Evolutionary conservation across 805 yeast species (phyloP).

Genomic region (Alloascoidea africana): DNA sequence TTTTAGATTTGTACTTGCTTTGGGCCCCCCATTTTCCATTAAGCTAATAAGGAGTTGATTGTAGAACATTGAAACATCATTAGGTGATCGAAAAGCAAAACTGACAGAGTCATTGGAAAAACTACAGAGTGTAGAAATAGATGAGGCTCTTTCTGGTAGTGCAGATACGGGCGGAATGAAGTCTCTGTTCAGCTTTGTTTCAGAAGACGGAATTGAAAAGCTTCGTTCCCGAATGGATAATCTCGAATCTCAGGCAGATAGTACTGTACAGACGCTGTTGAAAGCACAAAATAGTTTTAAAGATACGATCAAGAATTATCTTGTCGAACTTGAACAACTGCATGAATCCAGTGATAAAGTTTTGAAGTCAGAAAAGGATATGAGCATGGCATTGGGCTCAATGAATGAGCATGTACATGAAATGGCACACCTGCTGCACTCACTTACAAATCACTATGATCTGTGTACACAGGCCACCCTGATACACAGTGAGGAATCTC

Average conservation of each 20-base stretch:
- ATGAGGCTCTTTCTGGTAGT: conserved; percentile 14
- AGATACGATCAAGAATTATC: conserved; percentile 15
- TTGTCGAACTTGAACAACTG: conserved; percentile 12
- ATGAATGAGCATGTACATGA: conserved; percentile 38
- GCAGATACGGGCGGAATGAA: conserved; percentile 6
- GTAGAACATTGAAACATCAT: conserved; percentile 11
- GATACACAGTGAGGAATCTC: conserved; percentile 19
- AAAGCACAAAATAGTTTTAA: conserved; percentile 16
- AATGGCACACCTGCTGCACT: conserved; percentile 50
- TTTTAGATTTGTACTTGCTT: conserved; percentile 9
- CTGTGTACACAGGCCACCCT: conserved; percentile 43
- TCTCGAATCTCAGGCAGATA: conserved; percentile 18
- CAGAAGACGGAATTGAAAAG: conserved; percentile 22
- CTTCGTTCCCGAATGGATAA: conserved; percentile 14
- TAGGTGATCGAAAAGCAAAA: conserved; percentile 16
- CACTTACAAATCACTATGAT: conserved; percentile 73
- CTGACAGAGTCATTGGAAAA: conserved; percentile 18
- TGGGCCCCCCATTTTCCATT: conserved; percentile 13
- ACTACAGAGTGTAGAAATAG: conserved; percentile 23
- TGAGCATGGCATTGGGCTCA: conserved; percentile 5
- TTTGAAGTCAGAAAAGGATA: conserved; percentile 2
- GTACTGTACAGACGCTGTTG: conserved; percentile 7
- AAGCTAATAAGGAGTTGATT: conserved; percentile 12
- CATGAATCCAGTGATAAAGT: conserved; percentile 4
- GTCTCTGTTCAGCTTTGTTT: conserved; percentile 31